phyloP scores from a whole-genome alignment of 345 rosid species.

The Mallotus nudiflorus region DNA sequence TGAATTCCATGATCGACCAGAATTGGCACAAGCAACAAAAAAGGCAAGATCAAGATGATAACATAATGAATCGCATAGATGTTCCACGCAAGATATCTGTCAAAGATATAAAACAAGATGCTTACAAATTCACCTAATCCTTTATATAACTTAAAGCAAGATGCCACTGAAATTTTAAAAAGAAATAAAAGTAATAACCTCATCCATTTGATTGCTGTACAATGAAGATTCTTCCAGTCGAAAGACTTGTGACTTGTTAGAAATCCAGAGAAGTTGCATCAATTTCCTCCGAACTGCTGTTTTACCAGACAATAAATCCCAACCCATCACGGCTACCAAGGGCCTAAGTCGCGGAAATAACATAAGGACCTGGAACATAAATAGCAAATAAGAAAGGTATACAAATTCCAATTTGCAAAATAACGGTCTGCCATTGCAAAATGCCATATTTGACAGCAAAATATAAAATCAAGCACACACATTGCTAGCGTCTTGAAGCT shows the following conservation, averaged over 20 bases:
- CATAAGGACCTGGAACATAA: slow-evolving; percentile 55
- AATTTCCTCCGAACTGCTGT: slow-evolving; percentile 65
- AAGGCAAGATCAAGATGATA: slow-evolving; percentile 87
- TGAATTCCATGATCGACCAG: slow-evolving; percentile 81
- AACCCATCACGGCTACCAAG: slow-evolving; percentile 88
- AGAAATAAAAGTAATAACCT: slow-evolving; percentile 39
- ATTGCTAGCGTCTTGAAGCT: slow-evolving; percentile 80
- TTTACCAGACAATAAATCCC: slow-evolving; percentile 88
- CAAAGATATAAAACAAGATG: slow-evolving; percentile 8
- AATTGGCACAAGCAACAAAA: slow-evolving; percentile 81
- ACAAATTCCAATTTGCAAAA: not conserved
- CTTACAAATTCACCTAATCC: not conserved
- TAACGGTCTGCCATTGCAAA: slow-evolving; percentile 6
- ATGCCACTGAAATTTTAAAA: not conserved
- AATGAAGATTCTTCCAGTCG: slow-evolving; percentile 77
- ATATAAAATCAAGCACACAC: slow-evolving; percentile 48
- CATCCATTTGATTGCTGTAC: slow-evolving; percentile 61
- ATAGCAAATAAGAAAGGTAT: slow-evolving; percentile 22
- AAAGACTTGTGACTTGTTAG: slow-evolving; percentile 54
- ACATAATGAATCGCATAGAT: slow-evolving; percentile 81
- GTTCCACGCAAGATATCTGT: slow-evolving; percentile 85
- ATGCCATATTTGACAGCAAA: slow-evolving; percentile 18
- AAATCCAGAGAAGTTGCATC: slow-evolving; percentile 81
- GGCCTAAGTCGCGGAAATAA: slow-evolving; percentile 81
- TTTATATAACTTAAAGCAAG: not conserved